Percentiles rank a stretch among this genome's conserved stretches.
These are phyloP conservation scores for Magnusiomyces paraingens DNA, from an alignment of 1,139 yeast species.

Conservation along the genomic window DNA sequence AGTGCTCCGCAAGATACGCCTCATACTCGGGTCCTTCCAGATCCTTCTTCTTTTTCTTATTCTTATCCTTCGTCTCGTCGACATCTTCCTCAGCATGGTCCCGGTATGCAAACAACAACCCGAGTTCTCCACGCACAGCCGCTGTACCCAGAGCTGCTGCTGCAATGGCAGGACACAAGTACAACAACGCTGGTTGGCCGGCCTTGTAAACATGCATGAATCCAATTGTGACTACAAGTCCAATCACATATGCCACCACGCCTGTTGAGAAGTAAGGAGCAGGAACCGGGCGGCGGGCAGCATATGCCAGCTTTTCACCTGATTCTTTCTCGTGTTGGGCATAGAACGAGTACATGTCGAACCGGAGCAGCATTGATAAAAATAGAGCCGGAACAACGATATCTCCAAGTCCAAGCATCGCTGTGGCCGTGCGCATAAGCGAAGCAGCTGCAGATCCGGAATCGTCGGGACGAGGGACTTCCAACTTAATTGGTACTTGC, in stretches of 20 bases:
- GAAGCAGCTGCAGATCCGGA: background rate
- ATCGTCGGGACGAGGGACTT: conserved; percentile 37
- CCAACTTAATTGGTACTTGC: conserved; percentile 52
- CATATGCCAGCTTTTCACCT: conserved; percentile 31
- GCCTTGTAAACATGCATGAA: conserved; percentile 37
- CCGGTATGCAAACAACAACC: conserved; percentile 36
- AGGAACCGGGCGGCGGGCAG: conserved; percentile 37
- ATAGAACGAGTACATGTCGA: conserved; percentile 42
- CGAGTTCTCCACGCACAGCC: conserved; percentile 38
- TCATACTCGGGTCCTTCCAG: conserved; percentile 1
- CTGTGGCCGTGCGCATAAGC: conserved; percentile 11
- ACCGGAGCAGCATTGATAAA: conserved; percentile 45
- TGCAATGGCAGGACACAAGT: conserved; percentile 50
- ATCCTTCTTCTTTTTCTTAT: conserved; percentile 6
- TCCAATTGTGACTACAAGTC: conserved; percentile 40
- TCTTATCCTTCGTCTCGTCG: conserved; percentile 1
- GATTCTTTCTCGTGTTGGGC: background rate
- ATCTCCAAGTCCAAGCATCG: conserved; percentile 53
- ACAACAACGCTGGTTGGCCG: conserved; percentile 66
- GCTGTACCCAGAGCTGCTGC: conserved; percentile 35
- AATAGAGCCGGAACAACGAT: conserved; percentile 52
- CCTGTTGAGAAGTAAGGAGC: conserved; percentile 44
- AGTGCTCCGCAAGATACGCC: no score
- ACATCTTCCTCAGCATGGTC: conserved; percentile 24
- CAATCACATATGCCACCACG: conserved; percentile 41